phyloP scores from a whole-genome alignment of 148 eudicot genomes.

The Linanthus parryae region DNA sequence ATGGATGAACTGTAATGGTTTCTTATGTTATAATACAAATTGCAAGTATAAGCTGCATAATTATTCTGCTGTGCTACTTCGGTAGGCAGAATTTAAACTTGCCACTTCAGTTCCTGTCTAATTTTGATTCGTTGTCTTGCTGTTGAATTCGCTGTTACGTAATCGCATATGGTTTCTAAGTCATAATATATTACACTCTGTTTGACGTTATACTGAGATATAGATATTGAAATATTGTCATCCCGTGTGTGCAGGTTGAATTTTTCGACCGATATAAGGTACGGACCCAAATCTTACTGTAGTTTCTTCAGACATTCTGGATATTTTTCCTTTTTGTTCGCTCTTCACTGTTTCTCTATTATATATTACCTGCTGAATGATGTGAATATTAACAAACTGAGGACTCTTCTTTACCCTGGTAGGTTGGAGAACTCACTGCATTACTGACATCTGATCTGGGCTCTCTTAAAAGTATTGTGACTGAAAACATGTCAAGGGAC shows the following conservation, averaged over 20 bases:
- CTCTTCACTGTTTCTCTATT: background rate
- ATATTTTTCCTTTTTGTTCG: background rate
- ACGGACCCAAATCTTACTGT: slow-evolving; percentile 14
- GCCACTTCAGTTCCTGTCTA: too few species aligned
- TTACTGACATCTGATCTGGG: slow-evolving; percentile 94
- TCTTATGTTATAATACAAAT: too few species aligned
- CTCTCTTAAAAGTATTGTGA: slow-evolving; percentile 71
- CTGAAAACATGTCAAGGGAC: slow-evolving; percentile 89
- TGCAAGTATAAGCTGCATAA: too few species aligned
- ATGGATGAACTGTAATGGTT: too few species aligned
- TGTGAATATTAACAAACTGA: slow-evolving; percentile 2
- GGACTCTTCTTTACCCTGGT: slow-evolving; percentile 14
- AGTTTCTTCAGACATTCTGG: background rate
- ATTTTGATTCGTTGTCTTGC: too few species aligned
- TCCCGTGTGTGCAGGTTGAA: slow-evolving; percentile 59
- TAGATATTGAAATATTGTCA: background rate
- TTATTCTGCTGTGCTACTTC: too few species aligned
- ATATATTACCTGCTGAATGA: background rate
- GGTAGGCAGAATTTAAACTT: too few species aligned
- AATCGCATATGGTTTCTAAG: too few species aligned
- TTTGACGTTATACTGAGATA: background rate
- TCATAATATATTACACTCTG: background rate
- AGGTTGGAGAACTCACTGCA: slow-evolving; percentile 98
- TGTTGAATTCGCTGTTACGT: too few species aligned
- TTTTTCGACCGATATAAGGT: slow-evolving; percentile 97